Conservation (phyloP, 2,329 filamentous ascomycete genomes). For the Apiospora aurea region DNA sequence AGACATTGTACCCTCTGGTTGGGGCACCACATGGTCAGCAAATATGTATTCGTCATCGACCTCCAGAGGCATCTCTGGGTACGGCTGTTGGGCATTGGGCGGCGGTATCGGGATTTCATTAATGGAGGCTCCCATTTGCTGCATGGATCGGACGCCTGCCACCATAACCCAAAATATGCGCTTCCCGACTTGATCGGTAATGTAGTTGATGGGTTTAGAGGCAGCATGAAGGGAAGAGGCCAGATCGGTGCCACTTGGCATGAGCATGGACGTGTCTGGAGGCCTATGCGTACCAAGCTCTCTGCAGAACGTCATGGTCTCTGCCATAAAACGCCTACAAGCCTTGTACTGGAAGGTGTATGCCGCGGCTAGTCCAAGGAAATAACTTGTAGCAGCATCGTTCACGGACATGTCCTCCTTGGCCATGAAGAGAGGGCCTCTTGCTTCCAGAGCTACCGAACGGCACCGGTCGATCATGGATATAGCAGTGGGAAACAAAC, state of each 20-base stretch:
- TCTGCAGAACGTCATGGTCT: constrained; percentile 72
- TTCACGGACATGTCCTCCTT: constrained; percentile 63
- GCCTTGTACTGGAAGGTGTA: constrained; percentile 73
- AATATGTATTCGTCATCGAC: constrained; percentile 86
- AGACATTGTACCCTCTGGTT: constrained; percentile 72
- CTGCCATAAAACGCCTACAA: constrained; percentile 75
- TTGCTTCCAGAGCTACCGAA: constrained; percentile 70
- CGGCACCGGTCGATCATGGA: constrained; percentile 75
- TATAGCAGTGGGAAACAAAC: constrained; percentile 72
- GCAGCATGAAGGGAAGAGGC: constrained; percentile 46
- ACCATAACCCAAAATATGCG: constrained; percentile 87
- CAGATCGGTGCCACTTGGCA: constrained; percentile 39
- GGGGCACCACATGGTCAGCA: constrained; percentile 71
- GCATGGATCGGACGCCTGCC: constrained; percentile 77
- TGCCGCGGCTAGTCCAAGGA: constrained; percentile 70
- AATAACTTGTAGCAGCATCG: constrained; percentile 78
- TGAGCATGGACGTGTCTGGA: constrained; percentile 44
- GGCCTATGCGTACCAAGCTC: constrained; percentile 71
- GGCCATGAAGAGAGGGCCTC: constrained; percentile 56
- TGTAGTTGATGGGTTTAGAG: constrained; percentile 66
- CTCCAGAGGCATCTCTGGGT: constrained; percentile 81
- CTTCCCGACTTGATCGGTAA: constrained; percentile 76
- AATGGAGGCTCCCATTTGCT: constrained; percentile 76
- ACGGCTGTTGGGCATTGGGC: constrained; percentile 75
- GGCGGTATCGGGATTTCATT: constrained; percentile 78